These are phyloP conservation scores for Leishmania amazonensis DNA, from an alignment of 208 protist genomes.

Conservation along the genomic window DNA sequence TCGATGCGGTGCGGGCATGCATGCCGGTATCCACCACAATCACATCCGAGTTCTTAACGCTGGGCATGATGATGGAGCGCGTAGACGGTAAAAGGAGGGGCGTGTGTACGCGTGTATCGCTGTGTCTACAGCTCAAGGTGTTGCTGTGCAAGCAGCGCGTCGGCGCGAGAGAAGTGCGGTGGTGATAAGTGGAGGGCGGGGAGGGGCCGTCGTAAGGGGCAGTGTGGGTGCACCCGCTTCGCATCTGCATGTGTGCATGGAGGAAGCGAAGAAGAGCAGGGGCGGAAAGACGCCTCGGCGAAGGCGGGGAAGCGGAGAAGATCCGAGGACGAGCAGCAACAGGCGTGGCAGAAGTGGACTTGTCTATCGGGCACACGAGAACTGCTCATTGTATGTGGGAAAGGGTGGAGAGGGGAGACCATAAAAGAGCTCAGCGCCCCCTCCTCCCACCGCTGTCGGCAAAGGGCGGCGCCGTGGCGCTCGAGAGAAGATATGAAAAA, in stretches of 20 bases:
- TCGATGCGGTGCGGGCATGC: constrained; percentile 30
- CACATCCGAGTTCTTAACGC: constrained; percentile 22
- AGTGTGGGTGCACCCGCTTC: background rate
- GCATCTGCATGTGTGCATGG: background rate
- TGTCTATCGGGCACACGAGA: background rate
- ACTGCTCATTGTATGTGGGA: background rate
- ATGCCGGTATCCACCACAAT: constrained; percentile 31
- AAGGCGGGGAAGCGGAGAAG: background rate
- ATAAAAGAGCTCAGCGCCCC: background rate
- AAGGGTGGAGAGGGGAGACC: no score
- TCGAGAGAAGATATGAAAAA: background rate
- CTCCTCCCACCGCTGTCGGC: background rate
- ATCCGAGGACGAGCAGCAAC: background rate
- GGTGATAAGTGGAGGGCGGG: background rate
- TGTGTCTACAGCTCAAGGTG: background rate
- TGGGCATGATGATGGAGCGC: background rate
- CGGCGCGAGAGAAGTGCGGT: background rate
- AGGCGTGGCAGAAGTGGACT: background rate
- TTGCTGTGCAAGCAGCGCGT: background rate
- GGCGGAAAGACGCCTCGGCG: background rate
- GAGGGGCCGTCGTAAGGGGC: background rate
- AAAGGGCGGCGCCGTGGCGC: background rate
- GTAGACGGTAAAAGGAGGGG: background rate
- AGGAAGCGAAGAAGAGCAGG: background rate
- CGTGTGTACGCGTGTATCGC: background rate